Conservation (phyloP, 495 filamentous ascomycete genomes). For the Patellaria atrata region DNA sequence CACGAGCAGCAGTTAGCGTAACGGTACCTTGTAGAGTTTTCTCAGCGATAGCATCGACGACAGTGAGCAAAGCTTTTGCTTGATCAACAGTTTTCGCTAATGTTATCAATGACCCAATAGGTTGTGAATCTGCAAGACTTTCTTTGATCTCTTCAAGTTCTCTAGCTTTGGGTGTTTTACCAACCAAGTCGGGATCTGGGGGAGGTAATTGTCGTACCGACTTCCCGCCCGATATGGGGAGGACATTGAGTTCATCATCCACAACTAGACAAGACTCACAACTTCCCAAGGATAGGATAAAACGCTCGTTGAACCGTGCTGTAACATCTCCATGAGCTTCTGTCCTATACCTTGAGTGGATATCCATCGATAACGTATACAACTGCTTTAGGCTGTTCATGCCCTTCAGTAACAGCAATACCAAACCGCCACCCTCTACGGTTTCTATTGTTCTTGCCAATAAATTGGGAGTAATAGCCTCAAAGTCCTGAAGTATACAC, state of each 20-base stretch:
- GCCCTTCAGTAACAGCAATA: constrained; percentile 80
- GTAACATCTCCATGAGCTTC: constrained; percentile 93
- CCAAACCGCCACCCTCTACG: constrained; percentile 89
- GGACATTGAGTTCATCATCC: constrained; percentile 93
- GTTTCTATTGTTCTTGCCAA: constrained; percentile 93
- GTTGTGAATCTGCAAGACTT: constrained; percentile 67
- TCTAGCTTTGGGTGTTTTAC: constrained; percentile 47
- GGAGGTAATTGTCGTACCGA: constrained; percentile 73
- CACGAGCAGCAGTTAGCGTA: constrained; percentile 83
- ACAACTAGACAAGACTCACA: constrained; percentile 92
- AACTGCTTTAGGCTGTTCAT: constrained; percentile 97
- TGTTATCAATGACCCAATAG: constrained; percentile 67
- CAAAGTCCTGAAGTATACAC: constrained; percentile 97
- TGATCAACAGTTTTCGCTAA: constrained; percentile 88
- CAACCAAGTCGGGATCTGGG: constrained; percentile 47
- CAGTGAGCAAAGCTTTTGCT: constrained; percentile 85
- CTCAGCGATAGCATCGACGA: constrained; percentile 91
- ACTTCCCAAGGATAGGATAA: constrained; percentile 85
- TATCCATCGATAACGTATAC: constrained; percentile 95
- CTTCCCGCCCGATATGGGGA: constrained; percentile 94
- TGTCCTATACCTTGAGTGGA: constrained; percentile 90
- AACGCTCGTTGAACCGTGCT: constrained; percentile 94
- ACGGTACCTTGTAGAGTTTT: constrained; percentile 92
- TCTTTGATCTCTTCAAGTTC: constrained; percentile 84
- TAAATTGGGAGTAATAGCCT: constrained; percentile 92